Conservation (phyloP, 169 alveolate species). For the Plasmodium fragile region DNA sequence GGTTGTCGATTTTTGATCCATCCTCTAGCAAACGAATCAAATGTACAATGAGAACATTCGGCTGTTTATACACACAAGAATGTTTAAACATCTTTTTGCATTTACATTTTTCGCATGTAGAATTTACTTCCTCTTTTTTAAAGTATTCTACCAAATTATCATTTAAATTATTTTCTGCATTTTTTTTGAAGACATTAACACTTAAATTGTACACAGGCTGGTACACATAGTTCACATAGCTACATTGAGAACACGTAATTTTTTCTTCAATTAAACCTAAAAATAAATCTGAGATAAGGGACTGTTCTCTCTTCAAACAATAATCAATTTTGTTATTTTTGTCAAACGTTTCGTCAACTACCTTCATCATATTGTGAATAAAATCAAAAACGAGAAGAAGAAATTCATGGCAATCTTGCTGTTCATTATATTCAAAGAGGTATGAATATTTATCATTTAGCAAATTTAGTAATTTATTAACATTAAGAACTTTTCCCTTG, state of each 20-base stretch:
- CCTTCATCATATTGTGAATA: slow-evolving; percentile 67
- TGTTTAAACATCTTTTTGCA: slow-evolving; percentile 50
- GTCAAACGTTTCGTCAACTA: slow-evolving; percentile 50
- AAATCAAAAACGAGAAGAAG: slow-evolving; percentile 52
- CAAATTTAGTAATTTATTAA: slow-evolving; percentile 50
- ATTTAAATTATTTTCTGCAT: slow-evolving; percentile 69
- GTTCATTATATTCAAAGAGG: slow-evolving; percentile 67
- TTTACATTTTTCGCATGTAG: slow-evolving; percentile 72
- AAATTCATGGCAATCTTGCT: slow-evolving; percentile 74
- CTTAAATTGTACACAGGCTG: slow-evolving; percentile 66
- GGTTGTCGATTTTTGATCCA: slow-evolving; percentile 67
- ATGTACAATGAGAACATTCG: slow-evolving; percentile 54
- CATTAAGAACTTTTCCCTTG: slow-evolving; percentile 18
- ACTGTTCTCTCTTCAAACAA: slow-evolving; percentile 54
- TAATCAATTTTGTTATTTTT: slow-evolving; percentile 57
- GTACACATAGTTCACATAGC: slow-evolving; percentile 51
- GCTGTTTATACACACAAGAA: slow-evolving; percentile 60
- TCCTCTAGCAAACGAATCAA: slow-evolving; percentile 47
- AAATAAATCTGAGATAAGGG: slow-evolving; percentile 50
- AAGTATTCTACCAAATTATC: slow-evolving; percentile 64
- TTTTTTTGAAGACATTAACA: slow-evolving; percentile 66
- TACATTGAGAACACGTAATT: slow-evolving; percentile 70
- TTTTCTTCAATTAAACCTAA: slow-evolving; percentile 73
- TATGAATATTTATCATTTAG: slow-evolving; percentile 58
- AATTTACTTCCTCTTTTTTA: slow-evolving; percentile 74